phyloP scores from a whole-genome alignment of 2,329 filamentous ascomycete species.

The Clarireedia sp. region DNA sequence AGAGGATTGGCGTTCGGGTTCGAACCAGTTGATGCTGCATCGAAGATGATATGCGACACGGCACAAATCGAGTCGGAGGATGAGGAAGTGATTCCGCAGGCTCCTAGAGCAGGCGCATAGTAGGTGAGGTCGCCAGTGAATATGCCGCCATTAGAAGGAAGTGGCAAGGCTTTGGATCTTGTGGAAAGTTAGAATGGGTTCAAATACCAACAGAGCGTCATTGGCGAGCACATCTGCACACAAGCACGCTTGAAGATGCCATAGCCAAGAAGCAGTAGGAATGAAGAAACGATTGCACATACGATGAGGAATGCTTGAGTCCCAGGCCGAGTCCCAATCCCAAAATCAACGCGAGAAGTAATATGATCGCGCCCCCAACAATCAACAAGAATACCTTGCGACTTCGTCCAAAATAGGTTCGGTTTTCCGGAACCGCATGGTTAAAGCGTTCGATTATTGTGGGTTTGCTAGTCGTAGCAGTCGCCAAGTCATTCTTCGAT shows the following conservation, averaged over 20 bases:
- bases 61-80: constrained; percentile 54
- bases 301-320: constrained; percentile 17
- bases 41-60: constrained; percentile 59
- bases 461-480: background rate
- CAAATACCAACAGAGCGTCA: background rate
- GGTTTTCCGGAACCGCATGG: constrained; percentile 5
- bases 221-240: background rate
- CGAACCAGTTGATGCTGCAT: constrained; percentile 43
- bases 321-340: constrained; percentile 30
- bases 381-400: constrained; percentile 13
- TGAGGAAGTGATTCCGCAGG: constrained; percentile 54
- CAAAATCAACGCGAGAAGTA: constrained; percentile 29
- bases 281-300: constrained; percentile 11
- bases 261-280: background rate
- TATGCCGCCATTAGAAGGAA: constrained; percentile 42
- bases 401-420: constrained; percentile 15
- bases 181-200: background rate
- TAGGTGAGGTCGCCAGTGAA: constrained; percentile 62
- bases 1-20: constrained; percentile 58
- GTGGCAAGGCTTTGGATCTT: constrained; percentile 36
- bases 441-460: background rate
- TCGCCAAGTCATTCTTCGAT: background rate
- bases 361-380: constrained; percentile 1
- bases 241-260: too few species aligned
- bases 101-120: constrained; percentile 57